Evolutionary conservation across 2,329 filamentous ascomycete genomes (phyloP).

Genomic region (Grosmannia huntii): DNA sequence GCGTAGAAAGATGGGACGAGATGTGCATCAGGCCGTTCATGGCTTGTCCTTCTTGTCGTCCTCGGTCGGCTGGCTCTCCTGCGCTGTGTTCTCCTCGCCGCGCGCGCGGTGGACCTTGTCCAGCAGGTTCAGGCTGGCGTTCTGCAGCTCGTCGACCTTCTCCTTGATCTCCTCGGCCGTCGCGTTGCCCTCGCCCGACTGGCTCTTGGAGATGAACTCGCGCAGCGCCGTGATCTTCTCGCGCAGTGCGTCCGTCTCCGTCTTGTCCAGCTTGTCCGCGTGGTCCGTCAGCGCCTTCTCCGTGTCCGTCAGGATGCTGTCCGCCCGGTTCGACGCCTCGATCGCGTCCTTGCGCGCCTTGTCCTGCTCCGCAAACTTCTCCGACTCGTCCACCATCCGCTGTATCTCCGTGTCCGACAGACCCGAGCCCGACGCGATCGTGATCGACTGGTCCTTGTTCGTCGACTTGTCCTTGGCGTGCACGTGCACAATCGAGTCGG

Average conservation of each 20-base stretch:
- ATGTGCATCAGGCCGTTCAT: constrained; percentile 19
- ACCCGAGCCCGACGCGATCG: constrained; percentile 94
- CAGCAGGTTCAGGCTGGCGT: constrained; percentile 88
- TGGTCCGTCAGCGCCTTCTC: constrained; percentile 98
- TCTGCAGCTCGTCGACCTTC: constrained; percentile 97
- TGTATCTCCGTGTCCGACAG: constrained; percentile 90
- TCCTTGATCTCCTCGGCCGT: constrained; percentile 92
- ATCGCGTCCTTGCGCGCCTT: constrained; percentile 96
- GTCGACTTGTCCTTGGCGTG: constrained; percentile 95
- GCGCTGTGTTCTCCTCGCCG: constrained; percentile 44
- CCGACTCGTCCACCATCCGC: constrained; percentile 94
- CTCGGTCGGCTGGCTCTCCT: constrained; percentile 40
- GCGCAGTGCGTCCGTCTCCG: constrained; percentile 81
- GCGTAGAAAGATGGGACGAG: neutral
- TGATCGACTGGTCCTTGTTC: constrained; percentile 99
- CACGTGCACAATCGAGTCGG: constrained; percentile 97
- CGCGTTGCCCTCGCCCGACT: constrained; percentile 75
- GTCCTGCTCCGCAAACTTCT: constrained; percentile 88
- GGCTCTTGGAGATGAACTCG: constrained; percentile 87
- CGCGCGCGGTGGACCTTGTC: constrained; percentile 99
- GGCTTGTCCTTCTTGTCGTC: constrained; percentile 69
- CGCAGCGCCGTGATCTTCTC: constrained; percentile 84
- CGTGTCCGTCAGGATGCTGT: constrained; percentile 92
- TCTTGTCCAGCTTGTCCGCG: constrained; percentile 91
- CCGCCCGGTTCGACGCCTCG: constrained; percentile 92